These are phyloP conservation scores for Cladophialophora chaetospira DNA, from an alignment of 2,329 filamentous ascomycete species.

Conservation along the genomic window DNA sequence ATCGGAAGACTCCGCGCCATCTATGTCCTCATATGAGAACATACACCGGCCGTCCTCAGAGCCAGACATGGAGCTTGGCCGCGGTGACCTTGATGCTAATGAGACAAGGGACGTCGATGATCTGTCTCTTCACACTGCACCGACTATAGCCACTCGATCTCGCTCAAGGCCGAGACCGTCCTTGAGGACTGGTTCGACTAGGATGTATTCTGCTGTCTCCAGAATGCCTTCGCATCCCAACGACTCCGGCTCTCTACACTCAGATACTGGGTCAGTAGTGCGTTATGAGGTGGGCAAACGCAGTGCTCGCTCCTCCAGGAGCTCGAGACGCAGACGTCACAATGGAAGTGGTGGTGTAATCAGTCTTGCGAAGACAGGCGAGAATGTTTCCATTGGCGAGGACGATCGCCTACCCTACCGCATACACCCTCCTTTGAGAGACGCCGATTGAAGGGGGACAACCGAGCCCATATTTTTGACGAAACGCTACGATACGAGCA, in stretches of 20 bases:
- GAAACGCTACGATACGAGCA: not conserved
- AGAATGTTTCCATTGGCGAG: not conserved
- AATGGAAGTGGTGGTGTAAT: constrained; percentile 7
- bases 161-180: constrained; percentile 12
- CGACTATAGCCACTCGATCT: constrained; percentile 5
- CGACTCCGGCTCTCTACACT: not conserved
- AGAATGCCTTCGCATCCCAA: constrained; percentile 8
- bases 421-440: constrained; percentile 9
- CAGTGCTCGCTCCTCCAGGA: not conserved
- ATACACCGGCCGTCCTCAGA: constrained; percentile 3
- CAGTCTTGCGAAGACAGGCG: constrained; percentile 19
- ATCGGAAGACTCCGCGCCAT: constrained; percentile 30
- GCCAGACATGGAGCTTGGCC: not conserved
- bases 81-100: not conserved
- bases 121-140: constrained; percentile 18
- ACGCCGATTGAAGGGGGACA: not conserved
- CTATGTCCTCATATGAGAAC: constrained; percentile 22
- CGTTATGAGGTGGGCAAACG: not conserved
- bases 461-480: not conserved
- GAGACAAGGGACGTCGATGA: constrained; percentile 10
- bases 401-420: constrained; percentile 20
- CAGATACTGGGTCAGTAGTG: constrained; percentile 4
- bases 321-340: not conserved
- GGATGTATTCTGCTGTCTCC: constrained; percentile 26
- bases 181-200: constrained; percentile 8